These are phyloP conservation scores for Dendrostoma leiphaemia DNA, from an alignment of 2,329 filamentous ascomycete species.

Conservation along the genomic window DNA sequence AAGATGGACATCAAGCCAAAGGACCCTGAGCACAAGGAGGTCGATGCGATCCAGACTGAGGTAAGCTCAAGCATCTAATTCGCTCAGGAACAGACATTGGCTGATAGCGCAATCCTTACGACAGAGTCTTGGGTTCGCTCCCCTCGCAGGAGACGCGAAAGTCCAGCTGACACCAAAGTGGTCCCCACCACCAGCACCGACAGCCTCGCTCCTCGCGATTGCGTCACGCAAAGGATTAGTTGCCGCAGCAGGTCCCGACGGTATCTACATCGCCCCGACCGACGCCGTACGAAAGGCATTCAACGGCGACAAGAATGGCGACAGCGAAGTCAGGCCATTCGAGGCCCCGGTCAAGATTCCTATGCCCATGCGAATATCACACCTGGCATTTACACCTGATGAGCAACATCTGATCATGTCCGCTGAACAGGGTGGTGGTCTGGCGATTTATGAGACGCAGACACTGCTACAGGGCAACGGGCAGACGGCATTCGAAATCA, in stretches of 20 bases:
- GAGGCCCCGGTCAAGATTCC: conserved; percentile 70
- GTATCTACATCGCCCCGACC: conserved; percentile 73
- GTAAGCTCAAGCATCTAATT: conserved; percentile 41
- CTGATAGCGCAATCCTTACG: conserved; percentile 19
- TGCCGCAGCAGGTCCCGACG: conserved; percentile 82
- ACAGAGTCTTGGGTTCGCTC: conserved; percentile 75
- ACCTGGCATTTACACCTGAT: conserved; percentile 87
- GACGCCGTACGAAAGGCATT: conserved; percentile 77
- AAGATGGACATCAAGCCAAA: neutral
- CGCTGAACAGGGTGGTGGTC: conserved; percentile 74
- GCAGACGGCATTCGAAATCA: conserved; percentile 70
- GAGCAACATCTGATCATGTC: conserved; percentile 82
- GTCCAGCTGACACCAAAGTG: conserved; percentile 78
- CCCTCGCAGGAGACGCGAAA: conserved; percentile 77
- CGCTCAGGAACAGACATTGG: conserved; percentile 14
- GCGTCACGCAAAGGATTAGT: conserved; percentile 78
- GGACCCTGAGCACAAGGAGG: conserved; percentile 55
- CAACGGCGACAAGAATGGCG: conserved; percentile 53
- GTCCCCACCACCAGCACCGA: conserved; percentile 71
- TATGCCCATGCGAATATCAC: conserved; percentile 75
- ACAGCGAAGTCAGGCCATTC: conserved; percentile 67
- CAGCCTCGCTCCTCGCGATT: conserved; percentile 79
- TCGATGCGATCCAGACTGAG: conserved; percentile 80
- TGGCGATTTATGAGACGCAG: conserved; percentile 79
- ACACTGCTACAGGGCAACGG: conserved; percentile 64